phyloP scores from a whole-genome alignment of 2,329 filamentous ascomycete genomes.

The Escovopsis sp. region DNA sequence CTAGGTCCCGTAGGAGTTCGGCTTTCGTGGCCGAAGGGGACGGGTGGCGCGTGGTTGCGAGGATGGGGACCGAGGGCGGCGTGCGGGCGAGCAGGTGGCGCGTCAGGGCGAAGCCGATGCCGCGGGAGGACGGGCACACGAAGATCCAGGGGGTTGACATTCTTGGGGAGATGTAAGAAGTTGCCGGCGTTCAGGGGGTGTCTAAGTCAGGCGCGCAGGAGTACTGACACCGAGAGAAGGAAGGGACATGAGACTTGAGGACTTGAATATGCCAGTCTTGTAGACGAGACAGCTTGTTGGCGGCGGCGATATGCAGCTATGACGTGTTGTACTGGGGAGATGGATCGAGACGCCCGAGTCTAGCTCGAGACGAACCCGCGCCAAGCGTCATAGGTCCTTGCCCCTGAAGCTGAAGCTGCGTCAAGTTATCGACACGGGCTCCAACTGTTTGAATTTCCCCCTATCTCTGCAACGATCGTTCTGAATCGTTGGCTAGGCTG shows the following conservation, averaged over 20 bases:
- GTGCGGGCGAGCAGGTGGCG: conserved; percentile 33
- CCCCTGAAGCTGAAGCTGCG: no score
- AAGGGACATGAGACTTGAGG: no score
- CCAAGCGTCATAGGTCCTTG: not conserved
- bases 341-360: not conserved
- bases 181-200: not conserved
- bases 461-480: no score
- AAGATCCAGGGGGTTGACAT: conserved; percentile 29
- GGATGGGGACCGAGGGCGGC: conserved; percentile 31
- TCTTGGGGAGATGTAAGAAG: conserved; percentile 5
- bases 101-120: conserved; percentile 34
- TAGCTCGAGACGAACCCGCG: not conserved
- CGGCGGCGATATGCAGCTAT: no score
- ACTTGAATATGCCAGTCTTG: no score
- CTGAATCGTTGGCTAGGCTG: no score
- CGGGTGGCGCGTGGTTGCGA: conserved; percentile 26
- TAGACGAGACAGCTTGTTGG: no score
- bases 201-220: no score
- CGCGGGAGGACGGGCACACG: conserved; percentile 31
- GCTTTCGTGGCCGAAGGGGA: conserved; percentile 22
- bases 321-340: not conserved
- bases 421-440: no score
- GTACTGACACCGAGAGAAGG: no score
- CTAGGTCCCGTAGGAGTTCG: conserved; percentile 18
- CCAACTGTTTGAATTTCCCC: not conserved